phyloP scores from a whole-genome alignment of 1,284 basidiomycete species.

The Cryptococcus sp. region DNA sequence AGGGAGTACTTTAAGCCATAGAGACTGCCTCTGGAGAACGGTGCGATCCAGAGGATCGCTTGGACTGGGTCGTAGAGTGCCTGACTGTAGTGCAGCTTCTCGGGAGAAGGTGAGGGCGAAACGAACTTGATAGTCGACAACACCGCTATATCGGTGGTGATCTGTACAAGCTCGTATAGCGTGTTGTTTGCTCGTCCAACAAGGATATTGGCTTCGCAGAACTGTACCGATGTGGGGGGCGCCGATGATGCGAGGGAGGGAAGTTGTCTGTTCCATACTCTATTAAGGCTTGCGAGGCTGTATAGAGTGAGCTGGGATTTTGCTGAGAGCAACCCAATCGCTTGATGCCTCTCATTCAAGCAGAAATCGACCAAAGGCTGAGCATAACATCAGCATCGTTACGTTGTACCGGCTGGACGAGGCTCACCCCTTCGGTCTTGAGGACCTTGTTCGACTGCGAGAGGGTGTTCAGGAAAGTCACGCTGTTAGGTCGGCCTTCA shows the following conservation, averaged over 20 bases:
- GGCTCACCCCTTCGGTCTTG: slow-evolving; percentile 39
- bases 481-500: slow-evolving; percentile 3
- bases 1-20: slow-evolving; percentile 44
- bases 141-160: slow-evolving; percentile 39
- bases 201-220: slow-evolving; percentile 46
- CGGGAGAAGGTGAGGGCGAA: slow-evolving; percentile 20
- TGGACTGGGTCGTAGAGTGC: slow-evolving; percentile 39
- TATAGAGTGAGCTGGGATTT: slow-evolving; percentile 37
- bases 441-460: slow-evolving; percentile 28
- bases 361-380: slow-evolving; percentile 41
- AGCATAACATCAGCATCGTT: slow-evolving; percentile 1
- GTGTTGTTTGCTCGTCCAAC: slow-evolving; percentile 43
- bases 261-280: slow-evolving; percentile 47
- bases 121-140: slow-evolving; percentile 40
- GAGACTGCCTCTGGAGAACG: slow-evolving; percentile 33
- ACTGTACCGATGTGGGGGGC: slow-evolving; percentile 33
- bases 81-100: slow-evolving; percentile 29
- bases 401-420: background rate
- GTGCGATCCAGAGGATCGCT: slow-evolving; percentile 36
- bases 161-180: slow-evolving; percentile 44
- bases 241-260: slow-evolving; percentile 21
- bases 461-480: slow-evolving; percentile 4
- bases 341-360: slow-evolving; percentile 43
- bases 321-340: slow-evolving; percentile 40
- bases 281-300: slow-evolving; percentile 31